Percentiles rank a stretch among this genome's conserved stretches.
phyloP scores from a whole-genome alignment of 305 asterid genomes.

The Fraxinus xanthoxyloides region DNA sequence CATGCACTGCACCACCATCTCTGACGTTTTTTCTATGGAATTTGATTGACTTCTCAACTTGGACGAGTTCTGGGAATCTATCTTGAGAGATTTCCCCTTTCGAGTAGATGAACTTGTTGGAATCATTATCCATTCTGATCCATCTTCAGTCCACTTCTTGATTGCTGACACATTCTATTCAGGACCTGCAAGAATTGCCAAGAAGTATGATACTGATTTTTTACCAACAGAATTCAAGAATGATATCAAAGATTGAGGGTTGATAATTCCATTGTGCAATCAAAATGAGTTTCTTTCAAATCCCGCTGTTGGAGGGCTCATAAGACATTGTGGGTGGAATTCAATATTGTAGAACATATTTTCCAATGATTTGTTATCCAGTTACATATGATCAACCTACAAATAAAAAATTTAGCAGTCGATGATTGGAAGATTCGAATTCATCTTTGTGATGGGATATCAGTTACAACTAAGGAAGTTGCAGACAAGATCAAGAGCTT shows the following conservation, averaged over 20 bases:
- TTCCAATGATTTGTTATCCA: conserved; percentile 50
- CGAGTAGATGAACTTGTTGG: conserved; percentile 42
- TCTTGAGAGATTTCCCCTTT: conserved; percentile 28
- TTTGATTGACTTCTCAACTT: conserved; percentile 34
- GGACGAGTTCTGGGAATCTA: conserved; percentile 31
- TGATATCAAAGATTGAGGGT: conserved; percentile 27
- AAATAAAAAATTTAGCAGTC: conserved; percentile 54
- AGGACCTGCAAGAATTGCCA: conserved; percentile 36
- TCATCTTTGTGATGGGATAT: conserved; percentile 35
- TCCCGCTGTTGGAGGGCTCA: conserved; percentile 42
- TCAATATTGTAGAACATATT: conserved; percentile 49
- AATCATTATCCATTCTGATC: conserved; percentile 13
- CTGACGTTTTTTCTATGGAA: conserved; percentile 36
- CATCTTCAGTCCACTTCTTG: conserved; percentile 22
- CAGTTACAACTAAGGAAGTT: conserved; percentile 36
- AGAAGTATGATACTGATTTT: conserved; percentile 25
- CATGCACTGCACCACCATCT: conserved; percentile 33
- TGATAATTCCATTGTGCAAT: conserved; percentile 54
- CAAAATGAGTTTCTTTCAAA: conserved; percentile 41
- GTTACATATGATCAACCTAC: conserved; percentile 48
- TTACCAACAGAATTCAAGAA: conserved; percentile 39
- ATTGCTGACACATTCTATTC: conserved; percentile 41
- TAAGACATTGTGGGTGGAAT: conserved; percentile 58
- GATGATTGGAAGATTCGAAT: conserved; percentile 68
- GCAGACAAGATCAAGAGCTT: conserved; percentile 32